Conservation (phyloP, 2,329 filamentous ascomycete genomes). For the Dendryphion nanum region DNA sequence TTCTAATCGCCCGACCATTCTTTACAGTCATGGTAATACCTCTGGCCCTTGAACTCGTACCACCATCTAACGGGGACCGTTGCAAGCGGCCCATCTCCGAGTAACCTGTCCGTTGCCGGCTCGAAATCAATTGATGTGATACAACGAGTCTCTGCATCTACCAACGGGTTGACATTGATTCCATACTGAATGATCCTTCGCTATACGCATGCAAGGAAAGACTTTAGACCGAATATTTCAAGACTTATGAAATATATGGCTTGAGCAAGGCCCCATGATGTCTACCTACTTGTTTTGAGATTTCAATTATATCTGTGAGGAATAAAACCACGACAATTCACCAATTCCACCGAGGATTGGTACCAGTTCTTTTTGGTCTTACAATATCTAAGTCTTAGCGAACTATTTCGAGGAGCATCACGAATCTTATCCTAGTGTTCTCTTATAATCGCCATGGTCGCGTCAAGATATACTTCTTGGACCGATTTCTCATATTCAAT, state of each 20-base stretch:
- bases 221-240: background rate
- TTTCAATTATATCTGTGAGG: no score
- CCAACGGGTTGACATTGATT: background rate
- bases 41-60: background rate
- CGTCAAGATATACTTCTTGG: background rate
- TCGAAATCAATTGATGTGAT: background rate
- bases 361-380: no score
- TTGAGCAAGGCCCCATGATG: background rate
- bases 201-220: background rate
- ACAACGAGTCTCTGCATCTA: background rate
- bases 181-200: background rate
- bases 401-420: background rate
- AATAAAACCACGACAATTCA: no score
- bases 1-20: background rate
- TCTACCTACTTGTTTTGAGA: background rate
- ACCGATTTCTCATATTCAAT: background rate
- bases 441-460: background rate
- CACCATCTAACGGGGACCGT: background rate
- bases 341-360: no score
- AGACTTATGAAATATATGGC: background rate
- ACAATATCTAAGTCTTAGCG: no score
- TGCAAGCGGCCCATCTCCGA: background rate
- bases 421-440: background rate
- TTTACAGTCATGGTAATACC: conserved; percentile 1
- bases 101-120: background rate